These are phyloP conservation scores for Cyclanthera cordifolia DNA, from an alignment of 306 rosid species.

Conservation along the genomic window DNA sequence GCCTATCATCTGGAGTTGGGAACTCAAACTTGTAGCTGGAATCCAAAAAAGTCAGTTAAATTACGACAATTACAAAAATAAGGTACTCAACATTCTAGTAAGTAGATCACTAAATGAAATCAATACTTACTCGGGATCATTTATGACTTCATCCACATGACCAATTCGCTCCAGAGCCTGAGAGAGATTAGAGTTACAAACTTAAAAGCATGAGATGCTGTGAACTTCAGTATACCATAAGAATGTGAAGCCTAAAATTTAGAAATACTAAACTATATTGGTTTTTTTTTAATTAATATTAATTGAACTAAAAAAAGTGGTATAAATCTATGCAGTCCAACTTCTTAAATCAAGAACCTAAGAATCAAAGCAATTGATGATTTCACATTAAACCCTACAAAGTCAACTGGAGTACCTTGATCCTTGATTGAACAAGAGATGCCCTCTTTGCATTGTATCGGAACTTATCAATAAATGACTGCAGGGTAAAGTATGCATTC, in stretches of 20 bases:
- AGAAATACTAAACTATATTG: background rate
- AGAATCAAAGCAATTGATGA: background rate
- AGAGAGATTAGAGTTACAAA: slow-evolving; percentile 8
- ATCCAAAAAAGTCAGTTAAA: slow-evolving; percentile 9
- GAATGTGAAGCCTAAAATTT: background rate
- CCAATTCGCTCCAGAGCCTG: slow-evolving; percentile 94
- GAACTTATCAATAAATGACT: slow-evolving; percentile 94
- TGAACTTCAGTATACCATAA: slow-evolving; percentile 2
- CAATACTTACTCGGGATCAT: slow-evolving; percentile 85
- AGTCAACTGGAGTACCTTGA: slow-evolving; percentile 46
- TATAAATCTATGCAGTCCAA: background rate
- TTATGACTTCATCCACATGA: slow-evolving; percentile 74
- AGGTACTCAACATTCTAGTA: background rate
- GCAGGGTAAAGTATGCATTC: slow-evolving; percentile 17
- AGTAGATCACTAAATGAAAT: slow-evolving; percentile 16
- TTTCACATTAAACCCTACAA: background rate
- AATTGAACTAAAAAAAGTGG: background rate
- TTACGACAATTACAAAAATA: background rate
- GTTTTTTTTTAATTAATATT: too few relatives aligned
- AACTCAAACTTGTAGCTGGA: slow-evolving; percentile 97
- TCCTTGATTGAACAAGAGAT: slow-evolving; percentile 97
- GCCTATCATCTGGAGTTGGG: slow-evolving; percentile 99
- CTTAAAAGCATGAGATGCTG: background rate
- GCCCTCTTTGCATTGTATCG: slow-evolving; percentile 98
- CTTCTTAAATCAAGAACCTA: background rate